Percentiles rank a stretch among this genome's conserved stretches.
Conservation (phyloP, 2,329 filamentous ascomycete species). For the Pseudofabraea citricarpa region DNA sequence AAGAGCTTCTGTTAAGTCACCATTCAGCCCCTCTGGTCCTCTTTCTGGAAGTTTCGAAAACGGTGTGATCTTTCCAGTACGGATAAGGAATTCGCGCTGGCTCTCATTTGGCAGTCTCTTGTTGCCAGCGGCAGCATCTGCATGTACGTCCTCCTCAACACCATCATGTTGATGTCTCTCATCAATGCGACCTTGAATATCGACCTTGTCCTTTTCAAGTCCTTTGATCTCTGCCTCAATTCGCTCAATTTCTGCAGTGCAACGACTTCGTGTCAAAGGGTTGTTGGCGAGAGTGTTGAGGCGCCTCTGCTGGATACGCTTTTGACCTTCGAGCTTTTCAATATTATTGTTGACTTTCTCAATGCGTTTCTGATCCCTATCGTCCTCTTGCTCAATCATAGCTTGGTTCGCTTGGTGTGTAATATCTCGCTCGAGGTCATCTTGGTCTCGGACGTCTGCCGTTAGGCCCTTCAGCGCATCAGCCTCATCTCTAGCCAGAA, state of each 20-base stretch:
- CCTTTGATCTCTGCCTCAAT: conserved; percentile 28
- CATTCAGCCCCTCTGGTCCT: conserved; percentile 51
- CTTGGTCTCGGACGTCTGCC: conserved; percentile 73
- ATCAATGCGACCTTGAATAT: conserved; percentile 78
- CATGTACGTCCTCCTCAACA: conserved; percentile 35
- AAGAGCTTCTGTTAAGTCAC: conserved; percentile 71
- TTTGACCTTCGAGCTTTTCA: conserved; percentile 59
- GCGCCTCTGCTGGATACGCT: conserved; percentile 53
- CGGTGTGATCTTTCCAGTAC: conserved; percentile 95
- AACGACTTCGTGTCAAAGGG: conserved; percentile 40
- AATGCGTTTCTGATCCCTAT: conserved; percentile 58
- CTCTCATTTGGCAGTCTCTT: conserved; percentile 72
- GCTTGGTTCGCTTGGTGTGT: conserved; percentile 55
- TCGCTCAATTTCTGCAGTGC: conserved; percentile 31
- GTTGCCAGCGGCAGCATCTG: conserved; percentile 43
- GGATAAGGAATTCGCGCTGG: conserved; percentile 82
- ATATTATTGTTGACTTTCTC: conserved; percentile 50
- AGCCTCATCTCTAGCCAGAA: conserved; percentile 22
- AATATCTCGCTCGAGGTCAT: conserved; percentile 87
- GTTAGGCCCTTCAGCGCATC: conserved; percentile 53
- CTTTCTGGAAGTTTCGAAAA: conserved; percentile 69
- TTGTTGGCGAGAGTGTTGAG: conserved; percentile 47
- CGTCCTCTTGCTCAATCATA: conserved; percentile 57
- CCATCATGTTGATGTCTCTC: conserved; percentile 58
- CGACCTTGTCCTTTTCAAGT: conserved; percentile 67